Evolutionary conservation across 371 early-diverging fungal genomes (phyloP).

Genomic region (Mucor velutinosus): DNA sequence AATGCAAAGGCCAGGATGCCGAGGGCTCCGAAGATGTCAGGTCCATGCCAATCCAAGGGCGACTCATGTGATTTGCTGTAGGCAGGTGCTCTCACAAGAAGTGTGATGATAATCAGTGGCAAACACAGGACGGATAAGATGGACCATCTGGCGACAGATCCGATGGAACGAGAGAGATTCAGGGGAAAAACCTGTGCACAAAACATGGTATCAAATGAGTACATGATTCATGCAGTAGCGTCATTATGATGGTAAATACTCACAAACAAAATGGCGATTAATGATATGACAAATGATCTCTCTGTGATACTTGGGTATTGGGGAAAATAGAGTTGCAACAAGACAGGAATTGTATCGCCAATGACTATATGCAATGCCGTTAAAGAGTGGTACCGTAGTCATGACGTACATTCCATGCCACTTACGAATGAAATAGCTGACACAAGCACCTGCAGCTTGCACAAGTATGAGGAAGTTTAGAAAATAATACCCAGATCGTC

Average conservation of each 20-base stretch:
- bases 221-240: background rate
- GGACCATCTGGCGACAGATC: constrained; percentile 55
- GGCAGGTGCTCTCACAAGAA: constrained; percentile 54
- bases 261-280: constrained; percentile 51
- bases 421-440: constrained; percentile 58
- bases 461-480: constrained; percentile 54
- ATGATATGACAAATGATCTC: constrained; percentile 45
- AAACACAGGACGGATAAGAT: constrained; percentile 57
- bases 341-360: constrained; percentile 62
- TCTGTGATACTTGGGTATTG: constrained; percentile 30
- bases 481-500: constrained; percentile 49
- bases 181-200: constrained; percentile 48
- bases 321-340: constrained; percentile 47
- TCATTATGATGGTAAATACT: background rate
- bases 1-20: constrained; percentile 72
- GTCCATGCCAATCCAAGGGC: constrained; percentile 45
- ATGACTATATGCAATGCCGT: constrained; percentile 32
- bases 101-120: constrained; percentile 53
- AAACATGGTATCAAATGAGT: background rate
- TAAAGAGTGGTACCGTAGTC: background rate
- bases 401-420: background rate
- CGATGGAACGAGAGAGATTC: constrained; percentile 56
- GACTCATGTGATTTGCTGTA: constrained; percentile 56
- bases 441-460: constrained; percentile 52
- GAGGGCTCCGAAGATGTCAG: constrained; percentile 56